Base-by-base conservation (phyloP, 1,139 yeast genomes). In the Candida labiduridarum region DNA sequence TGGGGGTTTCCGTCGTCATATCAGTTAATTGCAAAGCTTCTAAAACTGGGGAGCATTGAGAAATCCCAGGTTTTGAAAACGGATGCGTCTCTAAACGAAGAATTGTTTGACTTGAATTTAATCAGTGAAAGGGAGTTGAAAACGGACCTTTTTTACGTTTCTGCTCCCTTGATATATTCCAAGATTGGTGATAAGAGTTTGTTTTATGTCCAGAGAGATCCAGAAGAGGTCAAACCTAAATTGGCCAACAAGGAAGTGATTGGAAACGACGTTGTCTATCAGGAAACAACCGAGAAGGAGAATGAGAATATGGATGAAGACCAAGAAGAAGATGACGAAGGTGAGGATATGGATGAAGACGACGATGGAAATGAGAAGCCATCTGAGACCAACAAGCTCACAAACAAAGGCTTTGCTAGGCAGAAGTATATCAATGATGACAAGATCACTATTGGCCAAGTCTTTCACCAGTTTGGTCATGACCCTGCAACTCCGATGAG, bases 1-100 rank as follows among this genome's bases (percentile, higher is more conserved):
- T 75, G 78, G 74, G 71, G 69, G 50, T 76, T 61, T 51, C 79
- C 80, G 1, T 75, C 80, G 2, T 71, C 79, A 4, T 75, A 75
- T 52, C 81, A 76, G 53, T 55, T 76, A 16, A 65, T 76, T 14
- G 54, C 58, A 14, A 61, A 60, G 50, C 41, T 76, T 2, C 51
- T 69, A 1, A 69, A 67, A 49, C 49, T 53, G 4, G 57, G 69
- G 1, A 54, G 58, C 1, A n/a, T 68, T 2, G 27, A 53, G 0
- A 70, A 62, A 45, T 12, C 41, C 2, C 64, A 60, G 1, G 62
- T 72, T 42, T 47, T 62, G 8, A 55, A 53, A 14, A 56, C 79
- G 1, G 55, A 56, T 44, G 12, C 36, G 3, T 47, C 46, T 1
- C 52, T 72, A 33, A 75, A 74, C 52, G 49, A 56, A 3, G 45